Evolutionary conservation across 768 basidiomycete species (phyloP).

Genomic region (Lactarius psammicola): DNA sequence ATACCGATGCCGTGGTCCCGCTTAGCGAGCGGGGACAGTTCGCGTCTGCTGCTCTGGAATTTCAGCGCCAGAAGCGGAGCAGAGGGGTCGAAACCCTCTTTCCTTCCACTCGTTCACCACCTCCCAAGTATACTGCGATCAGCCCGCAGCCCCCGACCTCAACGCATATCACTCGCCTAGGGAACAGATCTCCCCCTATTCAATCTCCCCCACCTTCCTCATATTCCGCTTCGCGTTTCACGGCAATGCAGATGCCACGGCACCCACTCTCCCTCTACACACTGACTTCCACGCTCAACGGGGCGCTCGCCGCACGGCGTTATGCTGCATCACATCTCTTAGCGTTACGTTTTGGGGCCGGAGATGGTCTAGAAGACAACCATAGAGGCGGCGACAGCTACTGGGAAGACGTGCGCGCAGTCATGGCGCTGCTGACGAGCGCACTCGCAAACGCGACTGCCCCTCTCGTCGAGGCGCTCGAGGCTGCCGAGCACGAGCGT

Average conservation of each 20-base stretch:
- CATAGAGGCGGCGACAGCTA: slow-evolving; percentile 47
- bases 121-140: slow-evolving; percentile 24
- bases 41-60: slow-evolving; percentile 57
- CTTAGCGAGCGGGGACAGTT: slow-evolving; percentile 44
- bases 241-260: slow-evolving; percentile 54
- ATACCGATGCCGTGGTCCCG: slow-evolving; percentile 12
- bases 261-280: slow-evolving; percentile 69
- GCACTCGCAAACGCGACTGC: slow-evolving; percentile 65
- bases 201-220: slow-evolving; percentile 29
- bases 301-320: slow-evolving; percentile 67
- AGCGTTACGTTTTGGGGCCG: slow-evolving; percentile 63
- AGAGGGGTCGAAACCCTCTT: slow-evolving; percentile 50
- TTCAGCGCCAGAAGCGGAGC: slow-evolving; percentile 53
- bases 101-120: slow-evolving; percentile 37
- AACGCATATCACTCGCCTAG: slow-evolving; percentile 21
- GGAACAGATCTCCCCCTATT: slow-evolving; percentile 22
- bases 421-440: slow-evolving; percentile 67
- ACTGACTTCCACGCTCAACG: slow-evolving; percentile 57
- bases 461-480: slow-evolving; percentile 60
- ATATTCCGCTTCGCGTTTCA: slow-evolving; percentile 54
- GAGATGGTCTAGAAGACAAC: slow-evolving; percentile 31
- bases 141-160: slow-evolving; percentile 25
- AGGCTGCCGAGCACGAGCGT: slow-evolving; percentile 54
- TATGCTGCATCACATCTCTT: slow-evolving; percentile 79
- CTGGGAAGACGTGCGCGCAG: slow-evolving; percentile 81